Evolutionary conservation across 176 grass and related monocot species (phyloP), one percentile per base, ranked within the genome.

Genomic region (Tillandsia fasciculata): DNA sequence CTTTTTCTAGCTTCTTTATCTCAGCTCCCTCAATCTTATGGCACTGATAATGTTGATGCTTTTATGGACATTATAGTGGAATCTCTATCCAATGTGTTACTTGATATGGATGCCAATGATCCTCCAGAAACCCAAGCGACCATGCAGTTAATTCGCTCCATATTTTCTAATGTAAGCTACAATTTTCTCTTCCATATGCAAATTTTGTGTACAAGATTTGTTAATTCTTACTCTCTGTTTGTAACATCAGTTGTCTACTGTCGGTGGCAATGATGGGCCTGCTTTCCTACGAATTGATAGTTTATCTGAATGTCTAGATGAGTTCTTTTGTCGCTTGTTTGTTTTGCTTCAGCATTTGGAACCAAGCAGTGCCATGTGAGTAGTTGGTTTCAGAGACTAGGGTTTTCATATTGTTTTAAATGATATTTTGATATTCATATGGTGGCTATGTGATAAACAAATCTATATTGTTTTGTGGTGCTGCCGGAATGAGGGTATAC

Each of bases 61-160:
- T 81, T 76, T 50, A 75, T 72, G 79, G 84, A 90, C 72, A 80
- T 92, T 67, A 92, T 97, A 66, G 67, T 85, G 53, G 77, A 80
- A 54, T 87, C 81, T 63, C 89, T 97, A 52, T 92, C 93, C 64
- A 97, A 97, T 83, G 93, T 89, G 64, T 87, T 97, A 75, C 93
- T 92, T 69, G 93, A 89, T 48, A 92, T 97, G 93, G 93, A 97
- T 92, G 93, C 93, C 14, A 97, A 97, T 42, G 93, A 97, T 77
- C 93, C 93, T 42, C 93, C 89, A 54, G 92, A 97, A 76, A 97
- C 93, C 69, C 72, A 92, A 67, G 93, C 89, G 66, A 90, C 88
- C 2, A 92, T 97, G 86, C 86, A 92, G 66, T 84, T 97, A 80
- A 92, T 97, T 74, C 86, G 89, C 63, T 92, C 93, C 33, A 81